These are phyloP conservation scores for Emiliania huxleyi DNA, from an alignment of 78 protist species.

Conservation along the genomic window DNA sequence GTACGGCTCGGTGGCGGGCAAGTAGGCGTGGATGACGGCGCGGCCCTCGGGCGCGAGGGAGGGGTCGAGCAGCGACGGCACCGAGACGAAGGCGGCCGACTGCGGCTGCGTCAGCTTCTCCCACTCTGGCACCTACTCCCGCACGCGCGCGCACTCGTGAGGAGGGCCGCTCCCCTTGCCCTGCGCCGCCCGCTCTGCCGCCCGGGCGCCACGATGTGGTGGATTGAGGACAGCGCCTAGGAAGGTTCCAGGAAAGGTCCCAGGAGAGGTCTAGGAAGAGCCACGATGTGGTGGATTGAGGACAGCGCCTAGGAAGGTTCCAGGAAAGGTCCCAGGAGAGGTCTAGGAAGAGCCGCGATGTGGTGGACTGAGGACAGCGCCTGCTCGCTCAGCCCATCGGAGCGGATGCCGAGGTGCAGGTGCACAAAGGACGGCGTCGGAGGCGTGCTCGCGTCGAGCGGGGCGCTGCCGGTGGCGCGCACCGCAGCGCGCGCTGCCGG, in stretches of 20 bases:
- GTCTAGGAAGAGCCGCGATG: too few species aligned
- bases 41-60: constrained; percentile 31
- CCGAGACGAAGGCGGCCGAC: constrained; percentile 1
- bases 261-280: too few species aligned
- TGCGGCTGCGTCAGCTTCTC: neutral
- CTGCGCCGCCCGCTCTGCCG: too few species aligned
- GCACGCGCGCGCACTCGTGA: too few species aligned
- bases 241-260: too few species aligned
- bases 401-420: constrained; percentile 37
- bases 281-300: too few species aligned
- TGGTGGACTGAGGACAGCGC: neutral
- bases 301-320: too few species aligned
- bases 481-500: neutral
- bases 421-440: constrained; percentile 39
- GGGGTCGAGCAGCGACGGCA: constrained; percentile 32
- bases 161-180: too few species aligned
- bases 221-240: too few species aligned
- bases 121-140: neutral
- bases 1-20: constrained; percentile 44
- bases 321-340: too few species aligned
- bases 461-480: neutral
- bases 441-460: neutral
- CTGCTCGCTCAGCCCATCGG: constrained; percentile 2
- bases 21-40: constrained; percentile 42
- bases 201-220: too few species aligned